These are phyloP conservation scores for Eimeria falciformis DNA, from an alignment of 169 alveolate species.

Conservation along the genomic window DNA sequence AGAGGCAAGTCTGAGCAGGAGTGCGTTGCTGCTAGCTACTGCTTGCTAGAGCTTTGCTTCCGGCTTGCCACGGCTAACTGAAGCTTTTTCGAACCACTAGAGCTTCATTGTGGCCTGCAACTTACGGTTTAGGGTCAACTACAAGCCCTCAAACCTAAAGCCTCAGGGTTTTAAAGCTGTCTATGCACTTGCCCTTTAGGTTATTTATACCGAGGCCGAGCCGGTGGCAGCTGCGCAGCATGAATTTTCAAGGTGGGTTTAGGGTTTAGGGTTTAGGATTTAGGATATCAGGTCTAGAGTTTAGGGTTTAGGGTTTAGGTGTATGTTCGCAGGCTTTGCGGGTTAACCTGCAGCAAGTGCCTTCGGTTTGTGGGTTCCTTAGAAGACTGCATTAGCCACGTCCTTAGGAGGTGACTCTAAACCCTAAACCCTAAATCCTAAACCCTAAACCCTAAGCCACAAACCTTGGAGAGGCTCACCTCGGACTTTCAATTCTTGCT, in stretches of 20 bases:
- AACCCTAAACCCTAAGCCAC: not conserved
- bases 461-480: not conserved
- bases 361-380: slow-evolving; percentile 55
- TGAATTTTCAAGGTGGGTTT: slow-evolving; percentile 44
- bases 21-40: not conserved
- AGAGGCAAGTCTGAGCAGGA: slow-evolving; percentile 23
- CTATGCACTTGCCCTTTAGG: not conserved
- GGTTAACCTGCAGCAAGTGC: slow-evolving; percentile 44
- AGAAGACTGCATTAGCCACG: slow-evolving; percentile 37
- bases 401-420: slow-evolving; percentile 8
- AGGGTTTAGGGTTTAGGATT: slow-evolving; percentile 4
- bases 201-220: slow-evolving; percentile 33
- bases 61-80: not conserved
- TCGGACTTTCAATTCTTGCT: too few species aligned
- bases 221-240: slow-evolving; percentile 66
- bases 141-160: not conserved
- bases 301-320: not conserved
- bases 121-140: too few species aligned
- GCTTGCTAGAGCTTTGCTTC: not conserved
- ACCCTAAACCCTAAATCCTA: not conserved
- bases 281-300: too few species aligned
- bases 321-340: slow-evolving; percentile 39
- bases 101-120: too few species aligned
- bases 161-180: too few species aligned
- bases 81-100: too few species aligned